Conservation (phyloP, 2,329 filamentous ascomycete genomes). For the Podosphaera aphanis region DNA sequence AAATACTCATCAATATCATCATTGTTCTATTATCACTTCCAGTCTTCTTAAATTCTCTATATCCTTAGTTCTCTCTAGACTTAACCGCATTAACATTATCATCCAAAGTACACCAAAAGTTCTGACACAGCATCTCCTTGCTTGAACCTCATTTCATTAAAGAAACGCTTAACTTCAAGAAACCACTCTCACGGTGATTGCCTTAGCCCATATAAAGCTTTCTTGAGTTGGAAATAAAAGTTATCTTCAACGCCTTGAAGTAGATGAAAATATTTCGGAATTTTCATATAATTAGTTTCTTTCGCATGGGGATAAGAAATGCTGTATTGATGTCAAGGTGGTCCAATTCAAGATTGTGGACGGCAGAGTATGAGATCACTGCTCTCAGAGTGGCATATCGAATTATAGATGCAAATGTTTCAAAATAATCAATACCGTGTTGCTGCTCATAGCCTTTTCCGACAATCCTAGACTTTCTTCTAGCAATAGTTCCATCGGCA, state of each 20-base stretch:
- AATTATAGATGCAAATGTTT: not conserved
- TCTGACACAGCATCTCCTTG: too few relatives aligned
- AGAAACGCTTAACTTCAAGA: not conserved
- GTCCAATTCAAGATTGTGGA: not conserved
- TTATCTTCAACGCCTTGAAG: not conserved
- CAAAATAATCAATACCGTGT: not conserved
- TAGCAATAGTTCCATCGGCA: too few relatives aligned
- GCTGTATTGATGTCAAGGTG: not conserved
- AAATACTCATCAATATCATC: too few relatives aligned
- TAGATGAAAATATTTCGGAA: not conserved
- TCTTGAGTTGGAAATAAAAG: not conserved
- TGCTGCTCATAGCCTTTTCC: too few relatives aligned
- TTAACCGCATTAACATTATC: too few relatives aligned
- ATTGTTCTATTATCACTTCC: too few relatives aligned
- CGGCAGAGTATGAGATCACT: not conserved
- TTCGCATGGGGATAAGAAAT: not conserved
- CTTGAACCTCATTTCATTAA: not conserved
- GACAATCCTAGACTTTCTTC: too few relatives aligned
- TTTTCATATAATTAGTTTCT: not conserved
- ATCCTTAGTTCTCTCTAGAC: too few relatives aligned
- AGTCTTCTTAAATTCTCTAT: too few relatives aligned
- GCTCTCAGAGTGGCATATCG: not conserved
- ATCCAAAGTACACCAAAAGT: too few relatives aligned
- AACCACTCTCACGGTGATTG: not conserved
- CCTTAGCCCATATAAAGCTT: not conserved